Percentiles rank a stretch among this genome's conserved stretches.
phyloP scores from a whole-genome alignment of 2,329 filamentous ascomycete species.

The Paracoccidioides lutzii region DNA sequence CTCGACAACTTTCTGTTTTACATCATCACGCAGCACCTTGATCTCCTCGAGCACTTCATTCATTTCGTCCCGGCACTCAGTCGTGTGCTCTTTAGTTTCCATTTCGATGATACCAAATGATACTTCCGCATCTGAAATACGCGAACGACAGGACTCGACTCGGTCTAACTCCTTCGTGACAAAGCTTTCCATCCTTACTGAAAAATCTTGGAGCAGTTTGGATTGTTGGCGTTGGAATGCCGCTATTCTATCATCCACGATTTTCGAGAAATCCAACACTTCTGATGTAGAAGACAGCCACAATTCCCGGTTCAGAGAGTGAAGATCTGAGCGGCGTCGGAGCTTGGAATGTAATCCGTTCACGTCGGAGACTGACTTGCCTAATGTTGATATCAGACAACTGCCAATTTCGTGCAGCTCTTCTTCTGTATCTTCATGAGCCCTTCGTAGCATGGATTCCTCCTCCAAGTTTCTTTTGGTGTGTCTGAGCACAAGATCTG shows the following conservation, averaged over 20 bases:
- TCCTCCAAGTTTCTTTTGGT: conserved; percentile 66
- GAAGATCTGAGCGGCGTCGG: conserved; percentile 69
- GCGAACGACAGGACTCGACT: conserved; percentile 54
- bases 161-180: conserved; percentile 62
- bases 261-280: conserved; percentile 60
- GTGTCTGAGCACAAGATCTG: conserved; percentile 66
- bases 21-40: conserved; percentile 72
- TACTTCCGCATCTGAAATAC: conserved; percentile 56
- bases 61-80: conserved; percentile 63
- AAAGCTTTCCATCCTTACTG: conserved; percentile 61
- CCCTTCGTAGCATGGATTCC: conserved; percentile 65
- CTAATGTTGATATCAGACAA: conserved; percentile 64
- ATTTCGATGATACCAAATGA: conserved; percentile 55
- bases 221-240: conserved; percentile 62
- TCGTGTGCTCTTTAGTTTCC: conserved; percentile 44
- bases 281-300: conserved; percentile 68
- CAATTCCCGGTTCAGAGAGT: conserved; percentile 60
- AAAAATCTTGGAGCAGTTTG: conserved; percentile 53
- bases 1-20: conserved; percentile 74
- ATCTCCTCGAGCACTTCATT: conserved; percentile 87
- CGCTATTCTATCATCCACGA: conserved; percentile 63
- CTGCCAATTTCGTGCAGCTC: conserved; percentile 61
- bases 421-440: conserved; percentile 73
- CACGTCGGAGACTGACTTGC: conserved; percentile 67
- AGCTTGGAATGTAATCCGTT: conserved; percentile 75